A percentile compares a stretch with the other conserved stretches of the same genome.
Conservation (phyloP, 2,329 filamentous ascomycete species). For the Teratosphaeria gauchensis region DNA sequence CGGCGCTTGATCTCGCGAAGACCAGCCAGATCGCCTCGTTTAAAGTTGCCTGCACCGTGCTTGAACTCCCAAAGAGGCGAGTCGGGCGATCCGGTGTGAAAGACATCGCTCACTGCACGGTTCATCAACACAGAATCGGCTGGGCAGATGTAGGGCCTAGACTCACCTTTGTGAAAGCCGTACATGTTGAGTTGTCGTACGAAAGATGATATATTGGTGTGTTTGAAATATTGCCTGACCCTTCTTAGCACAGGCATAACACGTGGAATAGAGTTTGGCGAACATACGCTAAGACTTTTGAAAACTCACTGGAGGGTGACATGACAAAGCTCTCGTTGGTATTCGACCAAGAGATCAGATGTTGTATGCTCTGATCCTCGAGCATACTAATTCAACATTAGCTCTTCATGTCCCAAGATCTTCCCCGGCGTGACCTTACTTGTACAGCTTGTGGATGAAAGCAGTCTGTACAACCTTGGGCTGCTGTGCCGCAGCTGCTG, state of each 20-base stretch:
- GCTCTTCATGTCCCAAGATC: constrained; percentile 6
- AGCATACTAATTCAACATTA: constrained; percentile 63
- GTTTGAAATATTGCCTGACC: constrained; percentile 90
- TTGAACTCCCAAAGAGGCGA: constrained; percentile 98
- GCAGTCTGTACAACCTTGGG: constrained; percentile 97
- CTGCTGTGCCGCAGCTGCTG: constrained; percentile 71
- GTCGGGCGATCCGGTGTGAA: constrained; percentile 88
- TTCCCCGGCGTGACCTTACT: constrained; percentile 49
- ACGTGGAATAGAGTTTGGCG: constrained; percentile 17
- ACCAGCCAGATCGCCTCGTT: constrained; percentile 82
- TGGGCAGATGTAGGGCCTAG: not conserved
- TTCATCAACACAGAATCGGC: not conserved
- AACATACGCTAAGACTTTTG: constrained; percentile 90
- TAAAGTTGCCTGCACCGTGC: constrained; percentile 94
- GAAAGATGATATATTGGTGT: constrained; percentile 98
- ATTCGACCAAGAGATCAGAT: constrained; percentile 91
- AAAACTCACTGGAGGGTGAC: constrained; percentile 94
- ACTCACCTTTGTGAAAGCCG: constrained; percentile 93
- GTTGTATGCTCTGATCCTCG: constrained; percentile 84
- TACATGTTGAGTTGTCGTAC: constrained; percentile 99
- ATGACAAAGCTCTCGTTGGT: constrained; percentile 97
- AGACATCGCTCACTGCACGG: constrained; percentile 81
- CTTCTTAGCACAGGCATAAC: constrained; percentile 13
- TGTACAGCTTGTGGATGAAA: constrained; percentile 98
- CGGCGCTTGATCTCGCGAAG: constrained; percentile 91